These are phyloP conservation scores for Penicillium capsulatum DNA, from an alignment of 2,329 filamentous ascomycete species.

Conservation along the genomic window DNA sequence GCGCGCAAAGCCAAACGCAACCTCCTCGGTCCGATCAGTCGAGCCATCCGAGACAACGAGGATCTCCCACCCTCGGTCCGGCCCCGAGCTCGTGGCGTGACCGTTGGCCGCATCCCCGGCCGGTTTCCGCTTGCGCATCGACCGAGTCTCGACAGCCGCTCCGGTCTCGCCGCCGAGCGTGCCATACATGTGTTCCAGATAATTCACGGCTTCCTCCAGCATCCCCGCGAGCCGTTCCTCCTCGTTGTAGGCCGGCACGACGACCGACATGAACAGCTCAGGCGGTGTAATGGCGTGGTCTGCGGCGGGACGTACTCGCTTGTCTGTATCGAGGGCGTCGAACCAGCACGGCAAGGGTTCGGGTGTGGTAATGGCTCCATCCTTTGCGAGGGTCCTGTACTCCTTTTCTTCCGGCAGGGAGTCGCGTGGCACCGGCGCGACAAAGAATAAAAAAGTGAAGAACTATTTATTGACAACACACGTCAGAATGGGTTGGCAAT, in stretches of 20 bases:
- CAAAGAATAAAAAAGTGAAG: slow-evolving; percentile 64
- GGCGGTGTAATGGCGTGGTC: slow-evolving; percentile 62
- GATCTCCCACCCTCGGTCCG: slow-evolving; percentile 75
- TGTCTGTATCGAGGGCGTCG: slow-evolving; percentile 66
- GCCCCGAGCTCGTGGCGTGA: slow-evolving; percentile 28
- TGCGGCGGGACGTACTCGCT: slow-evolving; percentile 47
- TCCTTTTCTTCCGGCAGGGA: slow-evolving; percentile 75
- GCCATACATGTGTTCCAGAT: slow-evolving; percentile 74
- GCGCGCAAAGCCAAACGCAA: slow-evolving; percentile 74
- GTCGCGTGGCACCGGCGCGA: slow-evolving; percentile 75
- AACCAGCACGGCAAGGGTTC: slow-evolving; percentile 79
- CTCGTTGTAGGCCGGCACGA: slow-evolving; percentile 95
- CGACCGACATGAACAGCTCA: slow-evolving; percentile 81
- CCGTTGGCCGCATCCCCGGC: slow-evolving; percentile 33
- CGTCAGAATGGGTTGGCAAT: too few species aligned
- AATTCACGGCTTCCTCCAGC: slow-evolving; percentile 83
- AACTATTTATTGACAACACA: slow-evolving; percentile 47
- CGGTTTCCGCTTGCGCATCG: slow-evolving; percentile 22
- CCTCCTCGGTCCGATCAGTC: slow-evolving; percentile 72
- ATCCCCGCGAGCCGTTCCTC: slow-evolving; percentile 76
- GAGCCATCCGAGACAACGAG: slow-evolving; percentile 88
- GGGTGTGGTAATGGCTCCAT: slow-evolving; percentile 53
- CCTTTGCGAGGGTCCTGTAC: slow-evolving; percentile 69
- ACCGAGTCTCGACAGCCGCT: slow-evolving; percentile 12
- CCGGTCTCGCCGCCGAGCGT: slow-evolving; percentile 38